These are phyloP conservation scores for Cymbidium sinense DNA, from an alignment of 106 monocot genomes.

Conservation along the genomic window DNA sequence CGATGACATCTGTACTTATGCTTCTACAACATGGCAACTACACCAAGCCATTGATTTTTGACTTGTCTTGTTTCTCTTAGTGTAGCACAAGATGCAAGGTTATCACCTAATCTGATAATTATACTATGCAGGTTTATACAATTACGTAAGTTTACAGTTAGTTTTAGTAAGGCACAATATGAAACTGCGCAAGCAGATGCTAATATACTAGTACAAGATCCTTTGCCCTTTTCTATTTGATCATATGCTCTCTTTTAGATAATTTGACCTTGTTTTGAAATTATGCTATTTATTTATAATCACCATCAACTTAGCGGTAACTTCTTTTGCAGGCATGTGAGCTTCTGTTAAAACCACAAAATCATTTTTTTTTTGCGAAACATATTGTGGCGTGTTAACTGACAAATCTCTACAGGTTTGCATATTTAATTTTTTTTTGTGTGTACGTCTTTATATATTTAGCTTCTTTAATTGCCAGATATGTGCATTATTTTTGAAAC, in stretches of 20 bases:
- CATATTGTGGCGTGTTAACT: slow-evolving; percentile 79
- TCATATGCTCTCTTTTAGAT: background rate
- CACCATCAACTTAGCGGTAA: background rate
- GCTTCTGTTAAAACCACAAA: slow-evolving; percentile 76
- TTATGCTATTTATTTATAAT: slow-evolving; percentile 5
- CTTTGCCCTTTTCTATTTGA: background rate
- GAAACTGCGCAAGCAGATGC: background rate
- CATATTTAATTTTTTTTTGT: background rate
- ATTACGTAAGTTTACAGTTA: background rate
- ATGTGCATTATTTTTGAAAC: background rate
- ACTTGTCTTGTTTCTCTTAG: no score
- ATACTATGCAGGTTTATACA: background rate
- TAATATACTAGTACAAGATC: background rate
- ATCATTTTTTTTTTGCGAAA: slow-evolving; percentile 82
- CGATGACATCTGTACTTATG: no score
- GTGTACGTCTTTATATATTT: background rate
- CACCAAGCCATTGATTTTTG: no score
- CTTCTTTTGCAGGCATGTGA: slow-evolving; percentile 62
- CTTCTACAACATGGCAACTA: no score
- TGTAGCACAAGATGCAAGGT: no score
- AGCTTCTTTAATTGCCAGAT: background rate
- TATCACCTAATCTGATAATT: background rate
- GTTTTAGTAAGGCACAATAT: background rate
- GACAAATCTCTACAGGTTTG: slow-evolving; percentile 85
- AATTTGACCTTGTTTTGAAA: background rate